Evolutionary conservation across 305 asterid genomes (phyloP).

Genomic region (Coffea humblotiana): DNA sequence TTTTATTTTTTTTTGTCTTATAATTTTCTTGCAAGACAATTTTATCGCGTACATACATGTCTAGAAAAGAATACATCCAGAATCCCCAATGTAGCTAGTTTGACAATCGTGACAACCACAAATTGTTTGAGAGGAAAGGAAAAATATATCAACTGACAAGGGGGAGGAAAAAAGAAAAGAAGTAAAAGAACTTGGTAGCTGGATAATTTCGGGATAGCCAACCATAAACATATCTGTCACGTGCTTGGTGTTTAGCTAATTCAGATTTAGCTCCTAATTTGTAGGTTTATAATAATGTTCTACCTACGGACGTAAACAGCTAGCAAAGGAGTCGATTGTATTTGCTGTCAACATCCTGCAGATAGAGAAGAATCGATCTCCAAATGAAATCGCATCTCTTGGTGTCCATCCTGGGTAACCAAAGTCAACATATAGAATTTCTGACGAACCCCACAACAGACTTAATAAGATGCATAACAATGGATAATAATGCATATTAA

Average conservation of each 20-base stretch:
- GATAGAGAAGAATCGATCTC: neutral
- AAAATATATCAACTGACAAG: neutral
- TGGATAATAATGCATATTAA: neutral
- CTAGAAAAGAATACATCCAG: neutral
- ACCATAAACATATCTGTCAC: neutral
- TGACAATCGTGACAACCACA: neutral
- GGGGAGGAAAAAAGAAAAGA: neutral
- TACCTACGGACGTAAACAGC: constrained; percentile 7
- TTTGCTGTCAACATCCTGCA: constrained; percentile 11
- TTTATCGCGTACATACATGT: too few species aligned
- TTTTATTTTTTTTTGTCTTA: too few species aligned
- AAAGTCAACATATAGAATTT: neutral
- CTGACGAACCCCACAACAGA: constrained; percentile 2
- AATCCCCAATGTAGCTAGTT: neutral
- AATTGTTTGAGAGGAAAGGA: neutral
- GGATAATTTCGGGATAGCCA: neutral
- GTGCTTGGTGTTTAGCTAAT: neutral
- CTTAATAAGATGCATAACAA: neutral
- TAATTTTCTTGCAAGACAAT: too few species aligned
- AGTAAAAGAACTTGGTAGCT: neutral
- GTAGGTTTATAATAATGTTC: neutral
- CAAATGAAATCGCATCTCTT: neutral
- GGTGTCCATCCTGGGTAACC: neutral
- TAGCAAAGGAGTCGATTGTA: constrained; percentile 1
- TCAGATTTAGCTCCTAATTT: neutral